Evolutionary conservation across 768 basidiomycete species (phyloP).

Genomic region (Daedaleopsis nitida): DNA sequence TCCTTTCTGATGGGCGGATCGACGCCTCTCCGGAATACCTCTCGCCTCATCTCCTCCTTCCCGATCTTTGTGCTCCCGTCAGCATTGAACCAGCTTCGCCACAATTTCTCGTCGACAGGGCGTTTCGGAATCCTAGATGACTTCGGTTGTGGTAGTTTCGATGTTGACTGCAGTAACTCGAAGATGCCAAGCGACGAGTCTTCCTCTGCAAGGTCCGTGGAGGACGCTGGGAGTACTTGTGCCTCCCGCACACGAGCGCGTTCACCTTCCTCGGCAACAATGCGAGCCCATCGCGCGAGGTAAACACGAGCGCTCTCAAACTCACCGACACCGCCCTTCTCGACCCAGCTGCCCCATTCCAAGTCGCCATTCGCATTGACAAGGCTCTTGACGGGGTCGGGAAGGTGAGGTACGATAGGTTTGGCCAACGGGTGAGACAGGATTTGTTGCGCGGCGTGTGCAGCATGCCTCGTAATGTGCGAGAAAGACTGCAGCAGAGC

Average conservation of each 20-base stretch:
- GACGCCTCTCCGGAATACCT: conserved; percentile 80
- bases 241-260: conserved; percentile 81
- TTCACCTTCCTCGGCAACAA: conserved; percentile 98
- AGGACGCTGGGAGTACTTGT: conserved; percentile 59
- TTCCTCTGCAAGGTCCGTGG: conserved; percentile 56
- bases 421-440: conserved; percentile 95
- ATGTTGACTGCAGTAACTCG: conserved; percentile 77
- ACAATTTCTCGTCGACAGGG: conserved; percentile 73
- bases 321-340: conserved; percentile 90
- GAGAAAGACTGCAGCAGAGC: conserved; percentile 93
- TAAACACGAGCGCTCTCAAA: conserved; percentile 97
- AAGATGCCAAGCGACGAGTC: conserved; percentile 82
- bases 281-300: conserved; percentile 94
- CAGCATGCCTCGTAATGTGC: conserved; percentile 89
- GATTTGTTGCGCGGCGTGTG: conserved; percentile 93
- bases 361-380: conserved; percentile 89
- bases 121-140: conserved; percentile 78
- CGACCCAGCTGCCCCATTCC: conserved; percentile 94
- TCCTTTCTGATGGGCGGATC: conserved; percentile 60
- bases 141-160: conserved; percentile 81
- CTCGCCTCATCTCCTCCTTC: conserved; percentile 68
- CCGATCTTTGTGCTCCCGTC: conserved; percentile 69
- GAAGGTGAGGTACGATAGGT: conserved; percentile 94
- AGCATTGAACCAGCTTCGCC: conserved; percentile 77
- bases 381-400: conserved; percentile 88